Evolutionary conservation across 2,329 filamentous ascomycete species (phyloP).

Genomic region (Microsporum ferrugineum): DNA sequence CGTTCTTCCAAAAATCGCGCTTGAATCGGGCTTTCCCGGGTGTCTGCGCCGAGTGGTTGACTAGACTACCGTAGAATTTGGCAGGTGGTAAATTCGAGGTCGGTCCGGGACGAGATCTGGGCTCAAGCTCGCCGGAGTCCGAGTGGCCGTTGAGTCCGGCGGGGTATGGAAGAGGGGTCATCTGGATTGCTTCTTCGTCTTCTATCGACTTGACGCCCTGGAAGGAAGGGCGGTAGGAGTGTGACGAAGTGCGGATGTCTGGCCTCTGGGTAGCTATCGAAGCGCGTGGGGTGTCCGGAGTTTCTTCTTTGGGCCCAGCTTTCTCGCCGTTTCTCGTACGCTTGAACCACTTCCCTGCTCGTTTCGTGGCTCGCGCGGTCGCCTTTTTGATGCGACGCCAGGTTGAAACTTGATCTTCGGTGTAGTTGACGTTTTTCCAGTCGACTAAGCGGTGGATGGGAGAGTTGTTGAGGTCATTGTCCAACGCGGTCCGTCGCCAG

Average conservation of each 20-base stretch:
- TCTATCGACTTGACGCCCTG: conserved; percentile 37
- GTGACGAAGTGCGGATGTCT: conserved; percentile 42
- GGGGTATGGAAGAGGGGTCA: conserved; percentile 88
- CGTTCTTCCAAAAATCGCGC: conserved; percentile 86
- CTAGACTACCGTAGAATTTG: conserved; percentile 50
- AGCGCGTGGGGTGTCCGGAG: conserved; percentile 41
- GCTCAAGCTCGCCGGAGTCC: not conserved
- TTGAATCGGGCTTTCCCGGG: conserved; percentile 74
- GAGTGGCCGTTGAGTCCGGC: not conserved
- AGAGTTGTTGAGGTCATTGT: conserved; percentile 92
- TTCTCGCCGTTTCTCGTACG: conserved; percentile 40
- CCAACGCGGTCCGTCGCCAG: conserved; percentile 78
- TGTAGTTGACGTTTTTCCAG: conserved; percentile 88
- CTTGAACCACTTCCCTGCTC: conserved; percentile 43
- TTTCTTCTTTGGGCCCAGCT: conserved; percentile 15
- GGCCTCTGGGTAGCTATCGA: conserved; percentile 54
- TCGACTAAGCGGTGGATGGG: conserved; percentile 79
- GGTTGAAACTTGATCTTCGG: conserved; percentile 68
- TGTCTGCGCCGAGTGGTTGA: conserved; percentile 57
- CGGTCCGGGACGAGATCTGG: not conserved
- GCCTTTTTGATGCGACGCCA: conserved; percentile 93
- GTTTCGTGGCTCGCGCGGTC: conserved; percentile 51
- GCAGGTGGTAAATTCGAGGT: not conserved
- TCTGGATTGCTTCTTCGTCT: conserved; percentile 63
- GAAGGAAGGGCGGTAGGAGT: conserved; percentile 43